Conservation (phyloP, 495 filamentous ascomycete species). For the Pseudotulostoma volvatum region DNA sequence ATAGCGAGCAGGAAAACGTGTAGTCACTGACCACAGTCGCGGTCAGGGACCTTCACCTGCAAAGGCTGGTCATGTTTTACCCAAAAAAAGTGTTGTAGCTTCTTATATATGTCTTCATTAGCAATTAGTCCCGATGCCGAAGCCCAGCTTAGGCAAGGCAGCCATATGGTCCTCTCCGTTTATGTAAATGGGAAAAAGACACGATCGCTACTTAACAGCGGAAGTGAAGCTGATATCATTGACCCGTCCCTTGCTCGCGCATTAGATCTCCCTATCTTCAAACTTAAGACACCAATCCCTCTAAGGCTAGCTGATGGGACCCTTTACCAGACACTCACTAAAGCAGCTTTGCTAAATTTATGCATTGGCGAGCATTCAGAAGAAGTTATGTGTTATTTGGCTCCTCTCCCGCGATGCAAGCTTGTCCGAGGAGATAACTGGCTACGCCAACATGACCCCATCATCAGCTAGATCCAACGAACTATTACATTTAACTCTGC, state of each 20-base stretch:
- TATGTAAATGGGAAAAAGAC: background rate
- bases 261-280: background rate
- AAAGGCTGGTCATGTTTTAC: too few relatives aligned
- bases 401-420: background rate
- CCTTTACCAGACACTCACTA: background rate
- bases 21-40: background rate
- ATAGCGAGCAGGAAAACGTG: background rate
- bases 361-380: background rate
- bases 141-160: background rate
- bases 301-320: background rate
- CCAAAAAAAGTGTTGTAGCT: too few relatives aligned
- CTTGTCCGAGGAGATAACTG: background rate
- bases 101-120: too few relatives aligned
- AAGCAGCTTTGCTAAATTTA: background rate
- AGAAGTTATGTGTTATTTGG: background rate
- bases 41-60: background rate
- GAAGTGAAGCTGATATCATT: background rate
- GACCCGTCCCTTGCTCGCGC: background rate
- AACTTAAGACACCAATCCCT: background rate
- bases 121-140: background rate
- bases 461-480: background rate
- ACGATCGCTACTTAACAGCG: background rate
- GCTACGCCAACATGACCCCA: background rate
- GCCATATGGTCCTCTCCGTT: background rate
- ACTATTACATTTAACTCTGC: background rate